Evolutionary conservation across 2,329 filamentous ascomycete species (phyloP), one percentile per base, ranked within the genome.

Genomic region (Pyrenophora seminiperda): DNA sequence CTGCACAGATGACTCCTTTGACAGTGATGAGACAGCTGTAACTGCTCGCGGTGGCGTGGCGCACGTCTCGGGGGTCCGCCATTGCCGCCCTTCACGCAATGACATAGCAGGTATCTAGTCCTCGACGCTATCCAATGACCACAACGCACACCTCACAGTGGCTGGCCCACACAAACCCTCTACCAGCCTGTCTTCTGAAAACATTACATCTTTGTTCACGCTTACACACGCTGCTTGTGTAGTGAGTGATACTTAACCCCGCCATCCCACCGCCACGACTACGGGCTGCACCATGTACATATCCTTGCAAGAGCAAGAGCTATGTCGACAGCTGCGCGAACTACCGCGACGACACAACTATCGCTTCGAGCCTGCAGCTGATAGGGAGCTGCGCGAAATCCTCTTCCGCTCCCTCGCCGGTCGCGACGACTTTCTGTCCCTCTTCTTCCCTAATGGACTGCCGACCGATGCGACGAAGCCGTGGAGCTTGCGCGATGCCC

Each of bases 341-440:
- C 84, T 95, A 67, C 92, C 94, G 47, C 79, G 79, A 61, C 80
- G 83, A 59, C 86, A 89, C 78, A 79, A 82, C 58, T 89, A 90
- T 75, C 87, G 88, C 55, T 99, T 92, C 75, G 86, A 81, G 33
- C 80, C 86, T 44, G 77, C 83, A 38, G 91, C 92, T 44, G 82
- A 84, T 56, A 81, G 82, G 53, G 83, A 89, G 56, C 85, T 99
- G 24, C 77, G 95, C 47, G 81, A 85, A 66, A 85, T 85, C 49
- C 87, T 99, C 46, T 99, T 97, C 76, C 89, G 85, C 77, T 95
- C 89, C 44, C 83, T 99, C 63, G 89, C 90, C 24, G 88, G 85
- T 53, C 85, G 89, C 56, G 77, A 83, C 50, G 86, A 92, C 56
- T 87, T 92, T 66, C 79, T 97, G 68, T 79, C 81, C 41, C 81